Percentiles rank a stretch among this genome's conserved stretches.
Conservation (phyloP, 2,329 filamentous ascomycete genomes). For the Alternaria sp. region DNA sequence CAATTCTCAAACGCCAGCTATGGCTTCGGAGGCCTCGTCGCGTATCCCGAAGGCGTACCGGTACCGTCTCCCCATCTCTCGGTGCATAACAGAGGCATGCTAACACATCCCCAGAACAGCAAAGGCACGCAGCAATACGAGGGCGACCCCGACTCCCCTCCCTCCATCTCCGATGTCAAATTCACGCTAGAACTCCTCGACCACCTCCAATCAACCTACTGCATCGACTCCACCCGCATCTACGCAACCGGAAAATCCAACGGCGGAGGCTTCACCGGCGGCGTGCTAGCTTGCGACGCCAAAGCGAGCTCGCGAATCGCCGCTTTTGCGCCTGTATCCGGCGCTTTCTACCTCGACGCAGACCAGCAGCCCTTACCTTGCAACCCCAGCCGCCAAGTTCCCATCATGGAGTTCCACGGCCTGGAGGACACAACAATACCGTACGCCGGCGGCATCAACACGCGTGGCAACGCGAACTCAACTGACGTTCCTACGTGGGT, state of each 20-base stretch:
- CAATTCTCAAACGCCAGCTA: constrained; percentile 54
- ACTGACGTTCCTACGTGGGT: constrained; percentile 38
- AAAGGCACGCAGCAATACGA: constrained; percentile 47
- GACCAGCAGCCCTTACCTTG: constrained; percentile 32
- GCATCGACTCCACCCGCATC: constrained; percentile 53
- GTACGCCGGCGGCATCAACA: constrained; percentile 47
- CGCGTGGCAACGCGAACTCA: constrained; percentile 25
- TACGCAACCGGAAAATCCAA: constrained; percentile 62
- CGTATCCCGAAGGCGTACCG: constrained; percentile 54
- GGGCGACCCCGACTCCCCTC: constrained; percentile 50
- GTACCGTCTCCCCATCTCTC: constrained; percentile 11
- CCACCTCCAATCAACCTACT: constrained; percentile 50
- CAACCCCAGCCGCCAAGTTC: constrained; percentile 40
- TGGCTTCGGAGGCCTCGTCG: constrained; percentile 53
- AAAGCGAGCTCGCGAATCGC: constrained; percentile 53
- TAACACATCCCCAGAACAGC: constrained; percentile 10
- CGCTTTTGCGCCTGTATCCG: constrained; percentile 58
- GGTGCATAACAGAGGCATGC: not conserved
- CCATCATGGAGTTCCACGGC: constrained; percentile 56
- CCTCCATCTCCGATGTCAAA: constrained; percentile 51
- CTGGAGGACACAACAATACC: constrained; percentile 49
- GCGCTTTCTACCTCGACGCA: constrained; percentile 52
- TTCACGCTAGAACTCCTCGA: constrained; percentile 55
- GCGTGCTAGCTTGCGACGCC: constrained; percentile 55
- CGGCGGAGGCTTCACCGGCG: constrained; percentile 59